Evolutionary conservation across 2,329 filamentous ascomycete genomes (phyloP).

Genomic region (Calonectria montana): DNA sequence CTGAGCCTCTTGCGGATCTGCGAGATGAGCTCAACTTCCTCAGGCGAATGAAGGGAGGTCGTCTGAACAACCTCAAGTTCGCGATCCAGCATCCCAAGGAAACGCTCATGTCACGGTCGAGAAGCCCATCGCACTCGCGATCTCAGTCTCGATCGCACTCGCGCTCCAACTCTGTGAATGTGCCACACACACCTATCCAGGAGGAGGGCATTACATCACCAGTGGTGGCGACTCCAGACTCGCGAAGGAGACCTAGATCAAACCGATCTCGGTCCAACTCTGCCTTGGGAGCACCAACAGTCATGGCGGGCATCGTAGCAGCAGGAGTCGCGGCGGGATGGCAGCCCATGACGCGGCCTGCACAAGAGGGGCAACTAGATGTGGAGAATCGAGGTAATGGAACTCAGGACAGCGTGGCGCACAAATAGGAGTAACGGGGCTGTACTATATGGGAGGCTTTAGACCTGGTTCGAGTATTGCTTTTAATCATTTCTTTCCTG

Average conservation of each 20-base stretch:
- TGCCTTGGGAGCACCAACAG: conserved; percentile 78
- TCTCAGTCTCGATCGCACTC: conserved; percentile 67
- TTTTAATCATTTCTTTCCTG: conserved; percentile 33
- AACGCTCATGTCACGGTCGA: conserved; percentile 70
- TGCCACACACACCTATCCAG: conserved; percentile 72
- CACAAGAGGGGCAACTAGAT: conserved; percentile 35
- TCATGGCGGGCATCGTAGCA: conserved; percentile 87
- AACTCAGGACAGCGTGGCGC: conserved; percentile 35
- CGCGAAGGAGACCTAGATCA: conserved; percentile 74
- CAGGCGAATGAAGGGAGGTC: conserved; percentile 83
- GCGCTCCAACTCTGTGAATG: conserved; percentile 70
- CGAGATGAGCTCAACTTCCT: conserved; percentile 85
- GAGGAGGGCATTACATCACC: conserved; percentile 63
- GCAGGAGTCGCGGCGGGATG: conserved; percentile 81
- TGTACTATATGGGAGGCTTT: conserved; percentile 30
- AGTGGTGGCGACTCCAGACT: conserved; percentile 66
- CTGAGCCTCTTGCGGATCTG: conserved; percentile 78
- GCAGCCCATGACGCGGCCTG: conserved; percentile 68
- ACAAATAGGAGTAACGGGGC: conserved; percentile 41
- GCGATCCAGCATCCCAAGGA: conserved; percentile 81
- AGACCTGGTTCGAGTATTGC: conserved; percentile 19
- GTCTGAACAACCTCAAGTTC: conserved; percentile 84
- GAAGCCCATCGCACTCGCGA: conserved; percentile 72
- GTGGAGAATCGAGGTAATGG: conserved; percentile 28
- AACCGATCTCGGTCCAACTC: conserved; percentile 75